These are phyloP conservation scores for Tillandsia leiboldiana DNA, from an alignment of 176 grass and related monocot species.

Conservation along the genomic window DNA sequence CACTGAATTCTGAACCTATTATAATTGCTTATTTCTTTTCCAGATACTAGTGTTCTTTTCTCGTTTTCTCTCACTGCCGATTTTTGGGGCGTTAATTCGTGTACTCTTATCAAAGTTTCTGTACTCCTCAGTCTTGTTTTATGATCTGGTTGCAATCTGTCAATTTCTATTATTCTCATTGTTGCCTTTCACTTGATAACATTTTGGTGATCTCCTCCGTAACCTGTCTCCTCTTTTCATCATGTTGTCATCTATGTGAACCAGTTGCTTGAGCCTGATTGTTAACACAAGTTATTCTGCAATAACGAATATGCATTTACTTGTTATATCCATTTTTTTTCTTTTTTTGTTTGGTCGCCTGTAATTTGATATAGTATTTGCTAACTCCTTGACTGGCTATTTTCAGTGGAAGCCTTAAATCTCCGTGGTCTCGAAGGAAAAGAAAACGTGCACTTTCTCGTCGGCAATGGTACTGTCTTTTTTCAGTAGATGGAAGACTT, in stretches of 20 bases:
- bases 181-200: background rate
- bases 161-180: background rate
- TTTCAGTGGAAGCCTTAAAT: conserved; percentile 84
- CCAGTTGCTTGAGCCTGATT: background rate
- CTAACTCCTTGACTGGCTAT: conserved; percentile 12
- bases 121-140: background rate
- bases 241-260: background rate
- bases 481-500: conserved; percentile 70
- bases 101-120: background rate
- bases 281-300: background rate
- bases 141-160: background rate
- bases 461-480: conserved; percentile 51
- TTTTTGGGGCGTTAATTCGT: background rate
- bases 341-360: background rate
- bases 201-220: background rate
- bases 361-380: conserved; percentile 12
- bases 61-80: background rate
- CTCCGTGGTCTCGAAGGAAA: conserved; percentile 96
- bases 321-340: conserved; percentile 7
- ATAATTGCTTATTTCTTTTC: background rate
- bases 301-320: background rate
- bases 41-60: background rate
- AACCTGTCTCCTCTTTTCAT: background rate
- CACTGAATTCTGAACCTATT: background rate
- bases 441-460: conserved; percentile 64